A percentile compares a stretch with the other conserved stretches of the same genome.
These are phyloP conservation scores for Aspergillus proliferans DNA, from an alignment of 2,329 filamentous ascomycete genomes.

Conservation along the genomic window DNA sequence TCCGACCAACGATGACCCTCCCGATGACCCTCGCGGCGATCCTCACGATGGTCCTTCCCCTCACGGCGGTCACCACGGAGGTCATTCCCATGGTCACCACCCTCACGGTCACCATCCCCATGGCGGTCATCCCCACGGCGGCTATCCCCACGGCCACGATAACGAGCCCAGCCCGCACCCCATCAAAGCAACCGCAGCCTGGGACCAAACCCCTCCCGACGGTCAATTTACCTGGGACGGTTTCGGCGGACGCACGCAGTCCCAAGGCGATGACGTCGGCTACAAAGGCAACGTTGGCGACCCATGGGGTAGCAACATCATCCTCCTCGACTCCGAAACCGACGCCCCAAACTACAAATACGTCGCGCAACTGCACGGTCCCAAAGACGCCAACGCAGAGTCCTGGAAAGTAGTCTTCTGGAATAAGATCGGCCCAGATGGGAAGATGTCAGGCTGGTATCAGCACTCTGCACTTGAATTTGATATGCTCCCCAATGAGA, in stretches of 20 bases:
- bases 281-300: constrained; percentile 32
- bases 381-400: constrained; percentile 14
- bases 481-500: constrained; percentile 24
- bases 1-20: not conserved
- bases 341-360: constrained; percentile 32
- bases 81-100: not conserved
- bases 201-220: constrained; percentile 17
- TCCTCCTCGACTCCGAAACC: constrained; percentile 23
- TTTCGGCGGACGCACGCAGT: constrained; percentile 27
- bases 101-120: not conserved
- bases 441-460: constrained; percentile 32
- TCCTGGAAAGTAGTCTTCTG: constrained; percentile 32
- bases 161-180: constrained; percentile 1
- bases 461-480: constrained; percentile 28
- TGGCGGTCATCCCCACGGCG: not conserved
- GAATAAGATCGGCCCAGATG: constrained; percentile 35
- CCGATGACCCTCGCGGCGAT: not conserved
- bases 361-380: constrained; percentile 27
- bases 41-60: not conserved
- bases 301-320: constrained; percentile 38
- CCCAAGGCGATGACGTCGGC: constrained; percentile 13
- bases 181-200: constrained; percentile 6
- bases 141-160: constrained; percentile 1
- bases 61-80: not conserved
- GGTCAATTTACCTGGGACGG: constrained; percentile 16